Conservation (phyloP, 1,139 yeast genomes). For the Taiozyma onychis region DNA sequence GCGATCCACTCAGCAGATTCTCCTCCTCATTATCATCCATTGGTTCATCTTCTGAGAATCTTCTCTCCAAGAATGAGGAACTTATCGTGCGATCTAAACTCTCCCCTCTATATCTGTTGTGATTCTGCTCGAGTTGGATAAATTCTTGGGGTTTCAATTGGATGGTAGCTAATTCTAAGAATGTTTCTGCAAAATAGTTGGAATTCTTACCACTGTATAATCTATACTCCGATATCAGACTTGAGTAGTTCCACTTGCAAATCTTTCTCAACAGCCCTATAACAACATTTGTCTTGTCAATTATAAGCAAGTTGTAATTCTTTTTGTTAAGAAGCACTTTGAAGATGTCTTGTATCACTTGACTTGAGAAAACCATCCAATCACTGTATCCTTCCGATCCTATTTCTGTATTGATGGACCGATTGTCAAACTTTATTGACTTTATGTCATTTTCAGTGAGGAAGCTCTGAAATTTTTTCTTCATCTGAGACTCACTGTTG, state of each 20-base stretch:
- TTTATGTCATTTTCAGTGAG: conserved; percentile 20
- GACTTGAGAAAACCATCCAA: conserved; percentile 67
- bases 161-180: conserved; percentile 63
- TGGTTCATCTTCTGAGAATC: conserved; percentile 13
- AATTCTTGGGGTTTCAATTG: conserved; percentile 32
- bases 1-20: conserved; percentile 53
- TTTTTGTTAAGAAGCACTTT: conserved; percentile 56
- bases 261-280: conserved; percentile 76
- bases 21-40: conserved; percentile 39
- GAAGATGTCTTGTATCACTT: conserved; percentile 50
- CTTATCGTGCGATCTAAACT: conserved; percentile 2
- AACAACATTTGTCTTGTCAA: conserved; percentile 76
- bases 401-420: conserved; percentile 29
- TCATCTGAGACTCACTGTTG: conserved; percentile 53
- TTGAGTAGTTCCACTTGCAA: conserved; percentile 85
- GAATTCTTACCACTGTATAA: conserved; percentile 68
- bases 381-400: conserved; percentile 30
- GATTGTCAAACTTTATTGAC: conserved; percentile 21
- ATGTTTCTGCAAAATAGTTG: conserved; percentile 77
- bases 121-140: background rate
- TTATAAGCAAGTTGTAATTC: conserved; percentile 64
- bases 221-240: conserved; percentile 80
- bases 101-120: conserved; percentile 1
- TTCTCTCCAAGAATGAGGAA: background rate
- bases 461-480: conserved; percentile 23